Evolutionary conservation across 2,329 filamentous ascomycete species (phyloP).

Genomic region (Emmonsiellopsis sp.): DNA sequence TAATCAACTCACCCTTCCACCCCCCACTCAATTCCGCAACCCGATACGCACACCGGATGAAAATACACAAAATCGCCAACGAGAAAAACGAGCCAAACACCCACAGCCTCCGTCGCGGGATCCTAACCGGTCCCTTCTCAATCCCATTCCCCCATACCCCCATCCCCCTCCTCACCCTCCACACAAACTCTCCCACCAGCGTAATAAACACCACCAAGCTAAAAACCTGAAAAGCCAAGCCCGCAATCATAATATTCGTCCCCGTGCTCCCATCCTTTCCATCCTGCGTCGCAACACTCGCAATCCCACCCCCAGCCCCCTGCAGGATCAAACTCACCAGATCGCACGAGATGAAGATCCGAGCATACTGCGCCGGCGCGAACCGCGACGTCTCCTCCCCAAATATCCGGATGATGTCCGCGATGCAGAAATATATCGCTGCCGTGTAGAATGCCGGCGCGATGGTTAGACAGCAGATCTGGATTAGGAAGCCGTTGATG

Average conservation of each 20-base stretch:
- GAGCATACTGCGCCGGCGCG: conserved; percentile 24
- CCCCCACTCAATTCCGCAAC: conserved; percentile 58
- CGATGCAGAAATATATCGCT: conserved; percentile 57
- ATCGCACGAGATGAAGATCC: conserved; percentile 35
- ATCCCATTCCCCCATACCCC: not conserved
- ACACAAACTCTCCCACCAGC: conserved; percentile 21
- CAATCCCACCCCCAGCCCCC: conserved; percentile 32
- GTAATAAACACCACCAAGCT: conserved; percentile 27
- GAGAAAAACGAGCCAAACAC: conserved; percentile 48
- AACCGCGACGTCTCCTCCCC: conserved; percentile 34
- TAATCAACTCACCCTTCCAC: conserved; percentile 52
- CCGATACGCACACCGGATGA: conserved; percentile 57
- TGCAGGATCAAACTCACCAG: conserved; percentile 35
- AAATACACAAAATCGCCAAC: conserved; percentile 53
- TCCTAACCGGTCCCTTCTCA: not conserved
- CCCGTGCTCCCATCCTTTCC: conserved; percentile 18
- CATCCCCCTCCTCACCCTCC: conserved; percentile 5
- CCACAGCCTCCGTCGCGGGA: conserved; percentile 36
- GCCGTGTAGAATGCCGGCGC: conserved; percentile 51
- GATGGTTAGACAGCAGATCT: conserved; percentile 54
- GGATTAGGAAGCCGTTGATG: conserved; percentile 54
- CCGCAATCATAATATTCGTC: conserved; percentile 33
- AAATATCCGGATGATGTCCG: conserved; percentile 32
- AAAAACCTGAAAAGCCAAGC: conserved; percentile 34
- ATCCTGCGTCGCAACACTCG: conserved; percentile 13